Conservation (phyloP, 371 early-diverging fungal genomes). For the Fennellomyces sp. region DNA sequence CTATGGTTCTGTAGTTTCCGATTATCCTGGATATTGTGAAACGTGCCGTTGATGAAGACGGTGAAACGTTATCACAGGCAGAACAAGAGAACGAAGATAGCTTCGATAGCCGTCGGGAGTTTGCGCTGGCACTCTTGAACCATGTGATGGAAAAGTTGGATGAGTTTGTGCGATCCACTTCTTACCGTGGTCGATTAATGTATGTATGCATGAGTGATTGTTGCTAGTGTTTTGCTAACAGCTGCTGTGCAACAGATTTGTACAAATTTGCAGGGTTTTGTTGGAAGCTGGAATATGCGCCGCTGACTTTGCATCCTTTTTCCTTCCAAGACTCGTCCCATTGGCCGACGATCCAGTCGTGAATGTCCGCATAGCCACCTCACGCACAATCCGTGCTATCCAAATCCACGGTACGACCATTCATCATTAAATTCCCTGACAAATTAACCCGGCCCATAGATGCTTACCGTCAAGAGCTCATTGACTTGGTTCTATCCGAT, state of each 20-base stretch:
- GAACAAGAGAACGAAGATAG: constrained; percentile 25
- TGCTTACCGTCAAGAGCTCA: constrained; percentile 18
- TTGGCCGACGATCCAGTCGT: constrained; percentile 40
- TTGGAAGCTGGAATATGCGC: constrained; percentile 42
- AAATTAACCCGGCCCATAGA: constrained; percentile 1
- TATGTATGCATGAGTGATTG: constrained; percentile 25
- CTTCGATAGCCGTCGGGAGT: constrained; percentile 35
- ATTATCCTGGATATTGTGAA: constrained; percentile 50
- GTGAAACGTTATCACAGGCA: constrained; percentile 39
- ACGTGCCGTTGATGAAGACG: constrained; percentile 50
- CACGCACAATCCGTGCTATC: constrained; percentile 27
- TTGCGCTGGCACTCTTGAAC: constrained; percentile 41
- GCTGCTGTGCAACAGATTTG: too few relatives aligned
- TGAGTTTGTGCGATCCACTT: constrained; percentile 45
- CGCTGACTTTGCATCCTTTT: constrained; percentile 44
- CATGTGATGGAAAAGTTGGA: constrained; percentile 56
- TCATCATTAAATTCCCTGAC: not conserved
- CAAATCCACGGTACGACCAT: constrained; percentile 38
- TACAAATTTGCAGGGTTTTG: constrained; percentile 39
- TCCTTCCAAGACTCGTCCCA: constrained; percentile 35
- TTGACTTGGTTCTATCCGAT: constrained; percentile 6
- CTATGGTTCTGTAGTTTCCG: constrained; percentile 32
- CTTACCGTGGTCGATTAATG: constrained; percentile 45
- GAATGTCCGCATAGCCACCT: constrained; percentile 44
- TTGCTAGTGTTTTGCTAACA: too few relatives aligned